A percentile compares a stretch with the other conserved stretches of the same genome.
Evolutionary conservation across 352 stramenopile species (phyloP).

Genomic region (Phytopythium oedochilum): DNA sequence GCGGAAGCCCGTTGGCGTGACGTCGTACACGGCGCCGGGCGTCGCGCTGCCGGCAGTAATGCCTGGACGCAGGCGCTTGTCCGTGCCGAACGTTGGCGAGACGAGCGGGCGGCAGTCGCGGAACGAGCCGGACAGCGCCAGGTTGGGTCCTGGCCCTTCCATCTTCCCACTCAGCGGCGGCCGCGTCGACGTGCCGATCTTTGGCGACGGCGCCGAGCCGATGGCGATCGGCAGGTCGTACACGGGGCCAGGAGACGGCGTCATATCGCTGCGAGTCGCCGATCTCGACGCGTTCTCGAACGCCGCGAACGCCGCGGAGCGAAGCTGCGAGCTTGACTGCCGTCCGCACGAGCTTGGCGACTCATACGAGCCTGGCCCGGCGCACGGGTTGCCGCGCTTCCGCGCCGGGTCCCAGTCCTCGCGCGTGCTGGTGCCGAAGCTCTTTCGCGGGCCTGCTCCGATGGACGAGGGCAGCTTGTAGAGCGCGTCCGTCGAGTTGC

Average conservation of each 20-base stretch:
- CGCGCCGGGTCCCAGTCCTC: conserved; percentile 74
- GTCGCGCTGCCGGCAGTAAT: conserved; percentile 17
- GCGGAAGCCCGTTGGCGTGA: conserved; percentile 52
- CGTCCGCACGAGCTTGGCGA: conserved; percentile 43
- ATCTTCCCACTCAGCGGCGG: conserved; percentile 46
- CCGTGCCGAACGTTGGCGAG: conserved; percentile 70
- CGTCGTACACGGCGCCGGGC: conserved; percentile 70
- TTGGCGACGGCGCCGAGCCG: conserved; percentile 33
- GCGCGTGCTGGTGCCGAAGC: conserved; percentile 72
- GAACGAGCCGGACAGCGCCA: conserved; percentile 57
- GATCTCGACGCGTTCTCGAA: conserved; percentile 66
- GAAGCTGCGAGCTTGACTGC: conserved; percentile 50
- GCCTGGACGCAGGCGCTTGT: conserved; percentile 34
- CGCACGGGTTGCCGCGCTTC: conserved; percentile 54
- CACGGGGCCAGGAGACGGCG: conserved; percentile 65
- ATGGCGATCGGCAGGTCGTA: conserved; percentile 61
- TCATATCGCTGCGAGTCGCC: conserved; percentile 41
- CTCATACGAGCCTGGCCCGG: conserved; percentile 68
- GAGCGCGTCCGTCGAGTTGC: conserved; percentile 48
- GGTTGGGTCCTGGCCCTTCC: conserved; percentile 56
- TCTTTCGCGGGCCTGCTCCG: conserved; percentile 50
- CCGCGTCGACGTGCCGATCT: conserved; percentile 59
- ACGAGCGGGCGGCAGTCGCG: conserved; percentile 33
- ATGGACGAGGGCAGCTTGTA: conserved; percentile 69
- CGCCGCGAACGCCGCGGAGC: conserved; percentile 38